Base-by-base conservation (phyloP, 1,284 basidiomycete species). In the Heterobasidion annosum region DNA sequence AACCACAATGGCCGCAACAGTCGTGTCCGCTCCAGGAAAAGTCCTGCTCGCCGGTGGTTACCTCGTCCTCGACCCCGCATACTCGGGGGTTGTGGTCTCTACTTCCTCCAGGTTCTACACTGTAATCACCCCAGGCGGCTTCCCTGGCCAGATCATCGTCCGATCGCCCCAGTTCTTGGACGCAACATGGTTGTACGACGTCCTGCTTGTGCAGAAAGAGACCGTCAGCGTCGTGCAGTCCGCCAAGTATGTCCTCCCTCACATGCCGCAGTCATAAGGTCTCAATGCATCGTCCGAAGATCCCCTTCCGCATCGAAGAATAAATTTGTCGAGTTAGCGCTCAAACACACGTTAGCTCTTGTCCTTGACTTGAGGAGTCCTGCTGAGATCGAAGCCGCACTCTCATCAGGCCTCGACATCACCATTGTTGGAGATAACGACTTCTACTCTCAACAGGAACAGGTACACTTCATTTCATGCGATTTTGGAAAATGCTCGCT, bases 51-150 rank as follows among this genome's bases (percentile, higher is more conserved):
- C 95, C 2, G 94, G 94, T 1, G 94, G 94, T 2, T 98, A 97
- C 73, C 88, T 98, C 55, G 91, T 98, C 32, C 85, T 97, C 56
- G 93, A 97, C 69, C 83, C 81, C 34, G 70, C 76, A 6, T 92
- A 91, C 68, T 83, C 86, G 34, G 94, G 94, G 47, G 72, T 91
- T 54, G 93, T 93, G 37, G 79, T 97, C 50, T 92, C 91, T 0
- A 96, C 96, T 7, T 91, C 91, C 9, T 91, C 93, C 16, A 81
- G 97, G 44, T 99, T 99, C 74, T 98, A 96, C 72, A 88, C 93
- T 46, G 12, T 7, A 13, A 16, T 43, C 16, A 43, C 40, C 7
- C 13, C 13, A 13, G 66, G 69, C 49, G 64, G 65, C 51, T 57
- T 61, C 16, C 55, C 66, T 2, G 56, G 56, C 25, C 62, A 64